Evolutionary conservation across 371 early-diverging fungal species (phyloP).

Genomic region (Mycotypha africana): DNA sequence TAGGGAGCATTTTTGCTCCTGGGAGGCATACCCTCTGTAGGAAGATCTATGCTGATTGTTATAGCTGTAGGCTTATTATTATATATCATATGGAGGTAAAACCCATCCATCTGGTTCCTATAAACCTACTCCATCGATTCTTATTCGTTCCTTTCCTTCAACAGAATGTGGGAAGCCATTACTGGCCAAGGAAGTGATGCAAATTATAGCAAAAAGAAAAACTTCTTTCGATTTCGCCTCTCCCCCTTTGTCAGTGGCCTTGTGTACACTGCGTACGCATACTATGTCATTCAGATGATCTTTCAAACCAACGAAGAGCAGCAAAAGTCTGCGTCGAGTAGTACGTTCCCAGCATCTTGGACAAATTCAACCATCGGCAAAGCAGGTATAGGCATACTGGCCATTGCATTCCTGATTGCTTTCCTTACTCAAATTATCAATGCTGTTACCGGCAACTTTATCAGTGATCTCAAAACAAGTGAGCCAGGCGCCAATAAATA

Average conservation of each 20-base stretch:
- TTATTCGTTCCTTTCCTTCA: neutral
- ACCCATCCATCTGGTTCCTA: neutral
- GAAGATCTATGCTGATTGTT: constrained; percentile 31
- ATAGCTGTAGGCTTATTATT: constrained; percentile 38
- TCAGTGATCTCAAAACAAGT: constrained; percentile 30
- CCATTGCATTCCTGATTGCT: constrained; percentile 40
- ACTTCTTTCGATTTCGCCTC: constrained; percentile 42
- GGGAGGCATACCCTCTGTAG: constrained; percentile 36
- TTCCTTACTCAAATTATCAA: constrained; percentile 39
- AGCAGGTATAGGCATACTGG: constrained; percentile 32
- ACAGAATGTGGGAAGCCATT: constrained; percentile 42
- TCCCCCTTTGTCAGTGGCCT: constrained; percentile 41
- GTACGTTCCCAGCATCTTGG: constrained; percentile 40
- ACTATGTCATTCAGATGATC: constrained; percentile 41
- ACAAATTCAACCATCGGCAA: constrained; percentile 22
- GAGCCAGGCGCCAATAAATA: constrained; percentile 24
- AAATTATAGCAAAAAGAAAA: constrained; percentile 27
- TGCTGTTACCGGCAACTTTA: constrained; percentile 34
- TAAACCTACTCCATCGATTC: too few species aligned
- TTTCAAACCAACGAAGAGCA: constrained; percentile 34
- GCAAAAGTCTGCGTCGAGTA: constrained; percentile 27
- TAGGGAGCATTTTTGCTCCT: constrained; percentile 41
- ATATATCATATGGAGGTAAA: constrained; percentile 45
- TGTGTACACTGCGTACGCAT: constrained; percentile 38
- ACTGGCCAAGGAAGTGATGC: constrained; percentile 43